Conservation (phyloP, 768 basidiomycete genomes). For the Gymnopilus dilepis region DNA sequence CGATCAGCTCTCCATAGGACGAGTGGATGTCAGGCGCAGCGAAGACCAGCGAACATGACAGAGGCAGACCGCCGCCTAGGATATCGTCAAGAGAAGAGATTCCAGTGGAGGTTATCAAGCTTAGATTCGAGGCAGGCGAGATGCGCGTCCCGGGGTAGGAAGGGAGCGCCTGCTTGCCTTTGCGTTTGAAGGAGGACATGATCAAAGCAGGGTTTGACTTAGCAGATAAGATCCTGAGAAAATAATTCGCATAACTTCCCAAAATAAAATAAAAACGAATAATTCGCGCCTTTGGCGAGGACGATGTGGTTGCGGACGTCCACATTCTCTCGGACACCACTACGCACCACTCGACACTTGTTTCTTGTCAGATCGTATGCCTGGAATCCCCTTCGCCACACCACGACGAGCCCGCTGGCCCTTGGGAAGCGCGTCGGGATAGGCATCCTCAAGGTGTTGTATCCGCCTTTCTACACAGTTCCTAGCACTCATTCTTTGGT, state of each 20-base stretch:
- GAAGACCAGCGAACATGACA: slow-evolving; percentile 74
- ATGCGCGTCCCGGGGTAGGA: slow-evolving; percentile 58
- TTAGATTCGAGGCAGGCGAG: slow-evolving; percentile 61
- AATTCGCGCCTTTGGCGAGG: not conserved
- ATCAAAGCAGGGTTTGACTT: slow-evolving; percentile 4
- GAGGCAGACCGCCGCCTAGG: slow-evolving; percentile 88
- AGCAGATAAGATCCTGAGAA: slow-evolving; percentile 19
- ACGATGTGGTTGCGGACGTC: slow-evolving; percentile 12
- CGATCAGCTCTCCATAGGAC: slow-evolving; percentile 82
- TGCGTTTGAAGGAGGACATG: slow-evolving; percentile 88
- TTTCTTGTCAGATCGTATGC: slow-evolving; percentile 6
- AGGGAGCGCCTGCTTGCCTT: slow-evolving; percentile 45
- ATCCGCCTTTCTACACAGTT: slow-evolving; percentile 11
- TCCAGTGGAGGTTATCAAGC: slow-evolving; percentile 78
- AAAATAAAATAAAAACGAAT: not conserved
- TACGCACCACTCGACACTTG: not conserved
- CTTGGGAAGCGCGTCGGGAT: slow-evolving; percentile 14
- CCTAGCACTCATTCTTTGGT: no score
- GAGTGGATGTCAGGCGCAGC: slow-evolving; percentile 89
- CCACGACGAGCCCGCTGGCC: not conserved
- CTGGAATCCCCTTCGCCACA: slow-evolving; percentile 2
- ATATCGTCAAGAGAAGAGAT: slow-evolving; percentile 95
- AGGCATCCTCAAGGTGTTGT: slow-evolving; percentile 21
- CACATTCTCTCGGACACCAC: not conserved
- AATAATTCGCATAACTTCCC: not conserved